A percentile compares a stretch with the other conserved stretches of the same genome.
Evolutionary conservation across 2,329 filamentous ascomycete genomes (phyloP).

Genomic region (Penicillium freii): DNA sequence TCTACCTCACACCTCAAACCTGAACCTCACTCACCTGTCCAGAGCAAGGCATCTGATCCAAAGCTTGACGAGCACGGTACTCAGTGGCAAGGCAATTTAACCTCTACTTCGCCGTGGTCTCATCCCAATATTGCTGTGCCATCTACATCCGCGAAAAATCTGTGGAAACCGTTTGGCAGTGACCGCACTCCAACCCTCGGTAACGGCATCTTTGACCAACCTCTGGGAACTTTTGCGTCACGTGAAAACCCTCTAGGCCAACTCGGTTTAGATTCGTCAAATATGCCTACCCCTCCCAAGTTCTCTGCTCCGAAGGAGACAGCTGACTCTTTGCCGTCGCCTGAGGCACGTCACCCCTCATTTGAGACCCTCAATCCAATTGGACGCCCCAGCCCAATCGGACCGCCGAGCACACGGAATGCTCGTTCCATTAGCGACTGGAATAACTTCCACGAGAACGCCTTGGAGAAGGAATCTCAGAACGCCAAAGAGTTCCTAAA

Average conservation of each 20-base stretch:
- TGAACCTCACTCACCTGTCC: slow-evolving; percentile 2
- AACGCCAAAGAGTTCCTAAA: slow-evolving; percentile 42
- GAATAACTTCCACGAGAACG: slow-evolving; percentile 45
- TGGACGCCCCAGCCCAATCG: slow-evolving; percentile 47
- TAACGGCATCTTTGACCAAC: slow-evolving; percentile 62
- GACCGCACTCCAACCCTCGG: slow-evolving; percentile 60
- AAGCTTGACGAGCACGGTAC: slow-evolving; percentile 34
- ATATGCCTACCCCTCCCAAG: slow-evolving; percentile 35
- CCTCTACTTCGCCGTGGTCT: slow-evolving; percentile 39
- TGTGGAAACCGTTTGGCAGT: slow-evolving; percentile 59
- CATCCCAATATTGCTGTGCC: slow-evolving; percentile 35
- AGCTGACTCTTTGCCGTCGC: slow-evolving; percentile 38
- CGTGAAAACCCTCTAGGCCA: slow-evolving; percentile 45
- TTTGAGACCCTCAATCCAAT: slow-evolving; percentile 43
- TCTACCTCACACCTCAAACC: slow-evolving; percentile 24
- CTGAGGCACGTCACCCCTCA: slow-evolving; percentile 38
- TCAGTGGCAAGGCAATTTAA: slow-evolving; percentile 41
- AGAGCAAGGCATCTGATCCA: slow-evolving; percentile 24
- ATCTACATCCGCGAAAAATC: slow-evolving; percentile 45
- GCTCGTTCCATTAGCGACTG: slow-evolving; percentile 37
- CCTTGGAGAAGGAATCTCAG: slow-evolving; percentile 42
- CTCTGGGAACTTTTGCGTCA: slow-evolving; percentile 47
- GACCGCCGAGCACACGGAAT: slow-evolving; percentile 42
- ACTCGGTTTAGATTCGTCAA: slow-evolving; percentile 41
- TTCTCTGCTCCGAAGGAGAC: slow-evolving; percentile 38